Evolutionary conservation across 495 filamentous ascomycete genomes (phyloP).

Genomic region (Penicillium bovifimosum): DNA sequence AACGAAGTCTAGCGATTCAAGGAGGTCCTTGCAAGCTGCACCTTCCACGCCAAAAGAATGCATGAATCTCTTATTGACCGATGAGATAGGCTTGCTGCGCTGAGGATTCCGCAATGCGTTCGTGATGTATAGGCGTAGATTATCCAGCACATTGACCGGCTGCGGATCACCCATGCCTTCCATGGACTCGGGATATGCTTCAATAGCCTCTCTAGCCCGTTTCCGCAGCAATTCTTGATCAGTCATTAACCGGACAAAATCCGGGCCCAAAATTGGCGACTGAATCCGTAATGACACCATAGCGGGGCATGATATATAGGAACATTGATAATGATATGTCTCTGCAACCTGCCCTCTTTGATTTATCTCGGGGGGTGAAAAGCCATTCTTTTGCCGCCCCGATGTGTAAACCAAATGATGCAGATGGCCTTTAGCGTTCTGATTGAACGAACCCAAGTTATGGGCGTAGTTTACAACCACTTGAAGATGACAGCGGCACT

Average conservation of each 20-base stretch:
- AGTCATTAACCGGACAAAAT: constrained; percentile 49
- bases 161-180: constrained; percentile 44
- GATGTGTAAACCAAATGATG: constrained; percentile 45
- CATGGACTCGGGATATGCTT: constrained; percentile 54
- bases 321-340: constrained; percentile 55
- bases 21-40: constrained; percentile 53
- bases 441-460: constrained; percentile 13
- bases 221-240: constrained; percentile 49
- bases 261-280: constrained; percentile 45
- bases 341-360: constrained; percentile 34
- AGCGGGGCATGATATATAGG: constrained; percentile 48
- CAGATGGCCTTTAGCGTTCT: constrained; percentile 27
- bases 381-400: constrained; percentile 26
- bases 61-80: constrained; percentile 66
- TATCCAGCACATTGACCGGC: constrained; percentile 47
- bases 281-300: constrained; percentile 50
- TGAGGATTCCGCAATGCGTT: constrained; percentile 50
- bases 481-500: constrained; percentile 53
- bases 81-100: constrained; percentile 51
- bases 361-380: constrained; percentile 22
- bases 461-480: constrained; percentile 40
- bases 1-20: constrained; percentile 59
- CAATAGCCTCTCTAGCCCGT: constrained; percentile 48
- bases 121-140: constrained; percentile 55
- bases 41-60: constrained; percentile 57